Evolutionary conservation across 306 rosid genomes (phyloP), one percentile per base, ranked within the genome.

Genomic region (Prunus davidiana): DNA sequence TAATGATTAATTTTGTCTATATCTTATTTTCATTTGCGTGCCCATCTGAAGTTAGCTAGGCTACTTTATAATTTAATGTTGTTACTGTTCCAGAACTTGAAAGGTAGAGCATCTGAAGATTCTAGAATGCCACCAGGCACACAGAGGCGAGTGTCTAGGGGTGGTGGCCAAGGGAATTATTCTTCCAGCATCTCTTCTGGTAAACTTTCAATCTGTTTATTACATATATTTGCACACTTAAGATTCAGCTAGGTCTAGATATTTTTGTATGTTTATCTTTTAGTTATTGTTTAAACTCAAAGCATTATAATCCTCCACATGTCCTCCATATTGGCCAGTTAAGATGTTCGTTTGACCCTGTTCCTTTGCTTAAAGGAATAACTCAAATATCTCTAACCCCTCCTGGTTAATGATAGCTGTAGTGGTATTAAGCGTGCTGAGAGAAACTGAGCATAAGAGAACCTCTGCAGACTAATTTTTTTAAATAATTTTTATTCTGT

Each of bases 81-180:
- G 79, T 58, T 24, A 51, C 27, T 66, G 69, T 75, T 87, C 68
- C 84, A 92, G 97, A 88, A 69, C 47, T 73, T 76, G 45, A 82
- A 83, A 58, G 76, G 76, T 74, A 69, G 81, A 81, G 75, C 74
- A 69, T 75, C 80, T 66, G 92, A 88, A 49, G 96, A 84, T 75
- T 80, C 82, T 56, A 84, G 84, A 84, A 22, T 72, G 43, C 71
- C 78, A 76, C 84, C 79, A 63, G 87, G 82, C 18, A 75, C 80
- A 24, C 87, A 79, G 32, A 90, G 92, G 84, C 87, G 88, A 81
- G 83, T 85, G 38, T 82, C 78, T 76, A 83, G 92, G 79, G 90
- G 89, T 84, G 81, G 88, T 63, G 80, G 83, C 84, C 91, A 83
- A 28, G 93, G 93, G 66, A 85, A 86, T 57, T 80, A 82, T 86